Percentiles rank a stretch among this genome's conserved stretches.
Conservation (phyloP, 768 basidiomycete genomes). For the Dentipellis fragilis region DNA sequence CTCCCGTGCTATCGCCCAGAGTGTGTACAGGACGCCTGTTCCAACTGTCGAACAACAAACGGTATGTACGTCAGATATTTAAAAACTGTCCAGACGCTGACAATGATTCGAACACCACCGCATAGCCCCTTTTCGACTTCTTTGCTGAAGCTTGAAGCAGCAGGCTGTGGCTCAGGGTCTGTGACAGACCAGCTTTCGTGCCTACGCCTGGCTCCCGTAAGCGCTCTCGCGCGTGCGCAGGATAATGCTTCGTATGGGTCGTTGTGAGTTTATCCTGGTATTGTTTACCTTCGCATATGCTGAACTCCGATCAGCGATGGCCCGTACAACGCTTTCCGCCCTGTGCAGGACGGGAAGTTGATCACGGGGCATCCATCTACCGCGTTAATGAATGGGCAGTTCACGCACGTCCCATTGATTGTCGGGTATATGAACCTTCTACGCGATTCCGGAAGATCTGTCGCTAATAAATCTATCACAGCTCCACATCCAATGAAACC, state of each 20-base stretch:
- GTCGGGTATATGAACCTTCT: slow-evolving; percentile 35
- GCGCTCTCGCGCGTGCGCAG: slow-evolving; percentile 43
- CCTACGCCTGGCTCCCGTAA: slow-evolving; percentile 39
- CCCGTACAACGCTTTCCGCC: slow-evolving; percentile 38
- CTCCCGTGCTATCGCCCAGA: slow-evolving; percentile 49
- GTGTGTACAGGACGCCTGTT: slow-evolving; percentile 43
- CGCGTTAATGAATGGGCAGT: slow-evolving; percentile 34
- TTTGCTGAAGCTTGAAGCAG: slow-evolving; percentile 36
- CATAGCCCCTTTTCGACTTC: slow-evolving; percentile 42
- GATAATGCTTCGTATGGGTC: slow-evolving; percentile 30
- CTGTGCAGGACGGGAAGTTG: slow-evolving; percentile 44
- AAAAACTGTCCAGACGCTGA: neutral
- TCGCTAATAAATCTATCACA: slow-evolving; percentile 11
- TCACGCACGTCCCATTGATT: slow-evolving; percentile 43
- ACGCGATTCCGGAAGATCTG: neutral
- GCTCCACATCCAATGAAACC: slow-evolving; percentile 54
- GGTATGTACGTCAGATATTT: slow-evolving; percentile 23
- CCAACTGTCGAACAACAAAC: slow-evolving; percentile 41
- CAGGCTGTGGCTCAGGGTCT: slow-evolving; percentile 36
- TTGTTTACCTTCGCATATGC: neutral
- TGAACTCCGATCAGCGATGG: slow-evolving; percentile 20
- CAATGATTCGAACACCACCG: neutral
- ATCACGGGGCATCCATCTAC: slow-evolving; percentile 41
- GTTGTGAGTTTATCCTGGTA: slow-evolving; percentile 27
- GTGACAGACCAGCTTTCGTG: slow-evolving; percentile 31